A percentile compares a stretch with the other conserved stretches of the same genome.
These are phyloP conservation scores for Blastobotrys attinorum DNA, from an alignment of 805 yeast species.

Conservation along the genomic window DNA sequence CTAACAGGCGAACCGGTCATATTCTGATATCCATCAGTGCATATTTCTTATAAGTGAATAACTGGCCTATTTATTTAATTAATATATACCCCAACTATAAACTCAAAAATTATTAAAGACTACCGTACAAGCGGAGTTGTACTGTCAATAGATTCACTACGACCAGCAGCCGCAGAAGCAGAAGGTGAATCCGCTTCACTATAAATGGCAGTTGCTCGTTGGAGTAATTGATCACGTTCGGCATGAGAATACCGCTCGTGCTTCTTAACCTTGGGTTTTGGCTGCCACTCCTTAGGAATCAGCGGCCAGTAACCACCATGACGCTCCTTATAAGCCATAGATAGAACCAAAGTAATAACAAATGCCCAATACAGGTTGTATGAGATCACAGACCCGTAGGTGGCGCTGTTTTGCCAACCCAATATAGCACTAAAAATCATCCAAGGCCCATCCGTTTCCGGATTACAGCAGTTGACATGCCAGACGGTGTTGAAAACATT, in stretches of 20 bases:
- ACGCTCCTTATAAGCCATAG: conserved; percentile 46
- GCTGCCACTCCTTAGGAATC: conserved; percentile 56
- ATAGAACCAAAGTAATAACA: conserved; percentile 36
- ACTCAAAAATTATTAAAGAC: not conserved
- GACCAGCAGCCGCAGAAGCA: not conserved
- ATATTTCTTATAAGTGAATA: no score
- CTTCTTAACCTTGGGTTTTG: conserved; percentile 26
- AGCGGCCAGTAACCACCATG: conserved; percentile 48
- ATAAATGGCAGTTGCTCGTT: conserved; percentile 10
- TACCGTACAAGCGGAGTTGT: conserved; percentile 6
- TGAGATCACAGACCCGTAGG: conserved; percentile 75
- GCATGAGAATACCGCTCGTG: not conserved
- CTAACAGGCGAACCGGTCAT: no score
- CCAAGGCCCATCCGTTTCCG: conserved; percentile 88
- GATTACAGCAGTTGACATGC: conserved; percentile 95
- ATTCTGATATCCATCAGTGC: no score
- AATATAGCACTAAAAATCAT: conserved; percentile 81
- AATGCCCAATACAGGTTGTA: conserved; percentile 65
- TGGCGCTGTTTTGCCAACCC: conserved; percentile 94
- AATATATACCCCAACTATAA: no score
- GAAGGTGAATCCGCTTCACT: conserved; percentile 3
- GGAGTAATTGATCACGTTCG: conserved; percentile 12
- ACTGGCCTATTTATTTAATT: no score
- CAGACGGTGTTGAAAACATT: conserved; percentile 73
- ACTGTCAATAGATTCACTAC: conserved; percentile 9